Conservation (phyloP, 257 asterid species). For the Avicennia marina region DNA sequence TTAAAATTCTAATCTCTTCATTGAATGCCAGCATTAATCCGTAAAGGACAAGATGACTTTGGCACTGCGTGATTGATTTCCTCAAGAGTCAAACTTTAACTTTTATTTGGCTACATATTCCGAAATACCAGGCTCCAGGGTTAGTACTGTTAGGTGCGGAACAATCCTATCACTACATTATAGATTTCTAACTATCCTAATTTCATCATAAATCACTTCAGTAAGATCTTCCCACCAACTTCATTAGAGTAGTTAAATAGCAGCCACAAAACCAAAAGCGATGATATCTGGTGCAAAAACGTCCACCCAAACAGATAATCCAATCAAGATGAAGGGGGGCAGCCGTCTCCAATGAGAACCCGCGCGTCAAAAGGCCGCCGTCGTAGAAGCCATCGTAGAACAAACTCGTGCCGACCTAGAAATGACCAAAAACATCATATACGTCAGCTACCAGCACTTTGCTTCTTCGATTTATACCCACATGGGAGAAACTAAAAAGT, state of each 20-base stretch:
- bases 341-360: conserved; percentile 7
- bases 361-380: conserved; percentile 18
- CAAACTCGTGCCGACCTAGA: conserved; percentile 17
- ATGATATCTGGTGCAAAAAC: background rate
- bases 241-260: background rate
- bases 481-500: background rate
- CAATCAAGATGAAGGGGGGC: background rate
- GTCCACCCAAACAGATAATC: background rate
- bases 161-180: background rate
- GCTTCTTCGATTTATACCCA: conserved; percentile 18
- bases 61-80: background rate
- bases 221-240: background rate
- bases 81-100: background rate
- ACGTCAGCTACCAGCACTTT: conserved; percentile 25
- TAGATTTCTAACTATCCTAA: background rate
- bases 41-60: background rate
- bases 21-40: background rate
- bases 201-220: background rate
- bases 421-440: background rate
- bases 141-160: background rate
- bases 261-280: background rate
- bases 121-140: conserved; percentile 1
- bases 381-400: conserved; percentile 5
- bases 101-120: background rate
- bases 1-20: background rate